Base-by-base conservation (phyloP, 768 basidiomycete species). In the Collybiopsis luxurians region DNA sequence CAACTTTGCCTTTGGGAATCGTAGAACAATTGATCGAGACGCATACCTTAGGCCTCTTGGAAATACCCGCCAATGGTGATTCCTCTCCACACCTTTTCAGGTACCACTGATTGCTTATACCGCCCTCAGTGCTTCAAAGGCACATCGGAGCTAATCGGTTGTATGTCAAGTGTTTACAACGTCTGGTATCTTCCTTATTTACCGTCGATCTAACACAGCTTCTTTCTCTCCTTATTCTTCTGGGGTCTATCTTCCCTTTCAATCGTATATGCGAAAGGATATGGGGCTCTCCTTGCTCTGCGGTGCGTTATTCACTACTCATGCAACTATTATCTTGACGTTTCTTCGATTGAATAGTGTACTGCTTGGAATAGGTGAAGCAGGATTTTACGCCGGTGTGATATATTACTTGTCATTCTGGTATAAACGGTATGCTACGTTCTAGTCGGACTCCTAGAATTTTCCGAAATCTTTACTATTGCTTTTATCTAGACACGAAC, bases 361-460 rank as follows among this genome's bases (percentile, higher is more conserved):
- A 1, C 64, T 83, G 4, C 69, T 83, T 61, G 82, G 82, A 7
- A 81, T 84, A n/a, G 82, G 82, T 6, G 82, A 84, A 61, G 81
- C 81, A 0, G 82, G 82, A 0, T 84, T 78, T 57, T 83, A 83
- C 57, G 81, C 81, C 0, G 82, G 82, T 6, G 79, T 83, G 77
- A 82, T 84, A 4, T 84, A 84, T 58, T 84, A 84, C 60, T 64
- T 83, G 31, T 83, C 82, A 0, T 84, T 84, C 65, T 84, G 82
- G 82, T 82, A 80, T 58, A 67, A 62, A 52, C 57, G 66, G 67
- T 66, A 26, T n/a, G n/a, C n/a, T n/a, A n/a, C n/a, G n/a, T n/a
- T n/a, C n/a, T n/a, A 30, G 60, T 31, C 13, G 10, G 5, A 21
- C 31, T 17, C 17, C 2, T 34, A 6, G 21, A 28, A 19, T 6